Evolutionary conservation across 192 early-diverging fungal genomes (phyloP), one percentile per base, ranked within the genome.

Genomic region (Coemansia sp.): DNA sequence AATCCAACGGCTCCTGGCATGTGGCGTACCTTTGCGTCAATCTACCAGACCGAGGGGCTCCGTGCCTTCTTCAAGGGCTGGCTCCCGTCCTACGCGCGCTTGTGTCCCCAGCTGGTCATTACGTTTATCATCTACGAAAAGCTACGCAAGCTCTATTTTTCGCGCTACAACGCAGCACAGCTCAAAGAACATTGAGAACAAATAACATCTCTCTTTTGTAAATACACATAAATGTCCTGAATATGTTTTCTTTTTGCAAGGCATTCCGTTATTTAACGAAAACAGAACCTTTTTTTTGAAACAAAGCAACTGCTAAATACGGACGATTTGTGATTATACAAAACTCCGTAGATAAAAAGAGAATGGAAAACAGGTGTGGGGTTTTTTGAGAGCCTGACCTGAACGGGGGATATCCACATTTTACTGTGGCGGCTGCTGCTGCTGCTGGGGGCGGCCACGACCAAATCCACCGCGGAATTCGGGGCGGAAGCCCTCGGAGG

Each of bases 381-480:
- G 8, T 41, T 17, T 11, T 41, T 41, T 47, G 44, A 19, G 11
- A 23, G 19, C 44, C 44, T 25, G 5, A 11, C 22, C 19, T 23
- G 4, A 25, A 23, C n/a, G 6, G n/a, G n/a, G n/a, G n/a, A n/a
- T n/a, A n/a, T 10, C 44, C 44, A 20, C 44, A 11, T 6, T 13
- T 47, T 47, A 47, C 44, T 25, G 22, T 4, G 19, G 44, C 5
- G 44, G 44, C 20, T 25, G 19, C 22, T 47, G 22, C 42, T 71
- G 57, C 68, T 75, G 75, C 68, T 70, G 68, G 42, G 75, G 61
- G 42, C 69, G 75, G 61, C 92, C 89, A 85, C 91, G 90, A 78
- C 93, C 93, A 72, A 93, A 84, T 72, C 93, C 91, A 84, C 90
- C 89, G 83, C 91, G 90, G 92, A 99, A 99, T 84, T 96, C 94